These are phyloP conservation scores for Acer saccharum DNA, from an alignment of 345 rosid genomes.

Conservation along the genomic window DNA sequence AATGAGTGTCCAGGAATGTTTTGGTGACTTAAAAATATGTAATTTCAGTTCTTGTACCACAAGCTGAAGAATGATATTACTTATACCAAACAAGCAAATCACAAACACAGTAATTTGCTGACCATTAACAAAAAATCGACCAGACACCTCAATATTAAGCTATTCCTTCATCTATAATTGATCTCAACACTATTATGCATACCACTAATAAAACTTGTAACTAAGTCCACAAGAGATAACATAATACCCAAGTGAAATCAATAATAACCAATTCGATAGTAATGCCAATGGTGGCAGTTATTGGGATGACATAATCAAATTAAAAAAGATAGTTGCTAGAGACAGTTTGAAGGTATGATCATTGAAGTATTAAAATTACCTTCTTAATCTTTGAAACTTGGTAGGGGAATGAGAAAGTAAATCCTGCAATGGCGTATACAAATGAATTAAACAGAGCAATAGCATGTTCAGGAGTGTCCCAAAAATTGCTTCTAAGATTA, in stretches of 20 bases:
- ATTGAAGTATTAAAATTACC: conserved; percentile 33
- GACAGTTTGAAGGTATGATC: too few relatives aligned
- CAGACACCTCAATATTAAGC: neutral
- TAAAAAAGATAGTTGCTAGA: neutral
- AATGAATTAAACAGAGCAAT: too few relatives aligned
- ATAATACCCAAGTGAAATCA: neutral
- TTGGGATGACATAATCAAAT: neutral
- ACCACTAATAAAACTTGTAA: neutral
- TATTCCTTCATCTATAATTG: neutral
- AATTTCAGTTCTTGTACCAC: too few relatives aligned
- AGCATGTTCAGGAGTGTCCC: too few relatives aligned
- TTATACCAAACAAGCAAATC: neutral
- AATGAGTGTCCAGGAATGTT: too few relatives aligned
- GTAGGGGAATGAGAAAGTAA: conserved; percentile 63
- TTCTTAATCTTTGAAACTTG: conserved; percentile 66
- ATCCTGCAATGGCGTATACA: conserved; percentile 45
- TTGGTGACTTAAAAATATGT: too few relatives aligned
- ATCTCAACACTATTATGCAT: neutral
- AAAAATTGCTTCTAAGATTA: too few relatives aligned
- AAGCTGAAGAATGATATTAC: too few relatives aligned
- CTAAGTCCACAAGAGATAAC: neutral
- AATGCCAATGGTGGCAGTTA: too few relatives aligned
- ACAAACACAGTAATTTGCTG: neutral
- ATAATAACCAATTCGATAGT: neutral
- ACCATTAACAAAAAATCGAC: neutral